Conservation (phyloP, 768 basidiomycete species). For the Strobilomyces dryophilus region DNA sequence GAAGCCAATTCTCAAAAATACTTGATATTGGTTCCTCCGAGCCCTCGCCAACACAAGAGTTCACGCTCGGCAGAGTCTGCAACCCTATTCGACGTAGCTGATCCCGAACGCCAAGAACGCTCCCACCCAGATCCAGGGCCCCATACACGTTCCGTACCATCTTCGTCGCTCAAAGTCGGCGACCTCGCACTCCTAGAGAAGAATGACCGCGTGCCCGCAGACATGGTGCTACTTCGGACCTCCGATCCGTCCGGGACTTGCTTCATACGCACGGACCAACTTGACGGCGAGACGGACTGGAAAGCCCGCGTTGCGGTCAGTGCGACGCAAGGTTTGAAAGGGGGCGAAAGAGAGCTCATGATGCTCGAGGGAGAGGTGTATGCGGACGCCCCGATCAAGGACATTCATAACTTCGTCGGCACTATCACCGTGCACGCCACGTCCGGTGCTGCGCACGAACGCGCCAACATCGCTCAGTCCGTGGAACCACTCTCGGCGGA, state of each 20-base stretch:
- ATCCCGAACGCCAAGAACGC: slow-evolving; percentile 19
- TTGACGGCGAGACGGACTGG: slow-evolving; percentile 99
- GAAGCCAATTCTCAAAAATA: slow-evolving; percentile 96
- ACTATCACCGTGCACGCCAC: slow-evolving; percentile 73
- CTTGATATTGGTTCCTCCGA: slow-evolving; percentile 64
- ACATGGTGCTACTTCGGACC: slow-evolving; percentile 85
- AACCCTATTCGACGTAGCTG: slow-evolving; percentile 15
- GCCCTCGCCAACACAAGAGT: slow-evolving; percentile 27
- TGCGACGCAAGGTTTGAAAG: slow-evolving; percentile 18
- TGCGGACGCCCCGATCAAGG: slow-evolving; percentile 94
- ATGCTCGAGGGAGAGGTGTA: slow-evolving; percentile 84
- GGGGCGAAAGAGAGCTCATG: slow-evolving; percentile 47
- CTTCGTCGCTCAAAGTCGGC: slow-evolving; percentile 84
- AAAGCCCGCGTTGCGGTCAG: slow-evolving; percentile 85
- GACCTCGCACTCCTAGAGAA: slow-evolving; percentile 91
- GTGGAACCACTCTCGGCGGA: slow-evolving; percentile 91
- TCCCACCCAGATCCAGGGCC: slow-evolving; percentile 36
- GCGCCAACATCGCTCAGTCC: slow-evolving; percentile 35
- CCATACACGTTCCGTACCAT: slow-evolving; percentile 76
- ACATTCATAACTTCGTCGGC: slow-evolving; percentile 93
- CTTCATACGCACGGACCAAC: slow-evolving; percentile 95
- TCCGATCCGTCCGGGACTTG: slow-evolving; percentile 89
- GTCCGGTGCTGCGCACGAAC: slow-evolving; percentile 30
- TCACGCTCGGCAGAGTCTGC: slow-evolving; percentile 16
- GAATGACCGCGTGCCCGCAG: slow-evolving; percentile 95